phyloP scores from a whole-genome alignment of 345 rosid genomes.

The Salix udensis region DNA sequence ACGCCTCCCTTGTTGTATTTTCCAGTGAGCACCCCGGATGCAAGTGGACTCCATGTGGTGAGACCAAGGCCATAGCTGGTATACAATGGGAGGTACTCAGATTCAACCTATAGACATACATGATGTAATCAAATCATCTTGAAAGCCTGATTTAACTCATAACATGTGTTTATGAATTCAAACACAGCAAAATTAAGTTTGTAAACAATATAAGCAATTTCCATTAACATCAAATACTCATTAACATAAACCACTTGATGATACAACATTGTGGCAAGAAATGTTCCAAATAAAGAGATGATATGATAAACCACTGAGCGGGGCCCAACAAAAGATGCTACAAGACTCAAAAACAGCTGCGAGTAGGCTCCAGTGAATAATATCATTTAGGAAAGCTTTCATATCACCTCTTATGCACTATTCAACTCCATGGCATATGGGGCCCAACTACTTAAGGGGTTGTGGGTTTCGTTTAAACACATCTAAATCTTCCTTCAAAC shows the following conservation, averaged over 20 bases:
- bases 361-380: neutral
- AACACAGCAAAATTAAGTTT: too few species aligned
- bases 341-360: neutral
- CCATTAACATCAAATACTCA: too few species aligned
- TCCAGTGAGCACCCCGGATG: conserved; percentile 97
- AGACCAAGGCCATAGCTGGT: conserved; percentile 85
- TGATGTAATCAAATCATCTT: too few species aligned
- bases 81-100: conserved; percentile 84
- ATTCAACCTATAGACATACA: conserved; percentile 62
- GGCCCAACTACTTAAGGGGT: neutral
- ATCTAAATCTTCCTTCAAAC: neutral
- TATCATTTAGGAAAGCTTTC: neutral
- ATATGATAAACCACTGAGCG: neutral
- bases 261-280: too few species aligned
- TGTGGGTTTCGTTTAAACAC: neutral
- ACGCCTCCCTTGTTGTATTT: conserved; percentile 81
- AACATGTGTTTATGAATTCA: too few species aligned
- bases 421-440: neutral
- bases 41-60: conserved; percentile 98
- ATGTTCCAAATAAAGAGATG: neutral
- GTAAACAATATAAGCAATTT: too few species aligned
- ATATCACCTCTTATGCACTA: neutral
- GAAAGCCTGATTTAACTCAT: too few species aligned
- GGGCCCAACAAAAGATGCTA: neutral
- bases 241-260: too few species aligned